Percentiles rank a stretch among this genome's conserved stretches.
Conservation (phyloP, 2,329 filamentous ascomycete genomes). For the Colletotrichum somersetense region DNA sequence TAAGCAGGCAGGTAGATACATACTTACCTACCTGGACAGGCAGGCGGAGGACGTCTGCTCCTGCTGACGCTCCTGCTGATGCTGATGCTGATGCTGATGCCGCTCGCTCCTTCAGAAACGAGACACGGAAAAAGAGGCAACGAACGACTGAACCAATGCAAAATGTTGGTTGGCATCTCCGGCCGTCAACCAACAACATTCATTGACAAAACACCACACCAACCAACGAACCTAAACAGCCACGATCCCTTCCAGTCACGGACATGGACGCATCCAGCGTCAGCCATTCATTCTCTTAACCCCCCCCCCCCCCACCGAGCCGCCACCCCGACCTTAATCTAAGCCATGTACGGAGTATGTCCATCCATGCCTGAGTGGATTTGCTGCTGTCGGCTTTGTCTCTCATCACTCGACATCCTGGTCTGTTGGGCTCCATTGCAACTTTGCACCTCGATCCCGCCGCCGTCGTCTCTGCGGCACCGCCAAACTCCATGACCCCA, state of each 20-base stretch:
- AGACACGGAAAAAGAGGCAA: not conserved
- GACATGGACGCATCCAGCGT: constrained; percentile 12
- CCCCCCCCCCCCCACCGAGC: constrained; percentile 20
- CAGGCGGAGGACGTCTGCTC: constrained; percentile 1
- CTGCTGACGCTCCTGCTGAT: not conserved
- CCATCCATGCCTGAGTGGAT: constrained; percentile 30
- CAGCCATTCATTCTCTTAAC: not conserved
- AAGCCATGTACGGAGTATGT: too few species aligned
- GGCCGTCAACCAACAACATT: not conserved
- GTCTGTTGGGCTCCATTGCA: constrained; percentile 12
- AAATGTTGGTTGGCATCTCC: not conserved
- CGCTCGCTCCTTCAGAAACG: too few species aligned
- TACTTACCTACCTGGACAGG: not conserved
- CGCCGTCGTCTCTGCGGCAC: constrained; percentile 1
- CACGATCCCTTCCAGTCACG: constrained; percentile 28
- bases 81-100: not conserved
- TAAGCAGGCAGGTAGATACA: too few species aligned
- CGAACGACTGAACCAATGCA: not conserved
- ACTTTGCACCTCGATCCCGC: not conserved
- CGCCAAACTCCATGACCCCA: constrained; percentile 10
- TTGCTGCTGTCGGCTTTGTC: constrained; percentile 6
- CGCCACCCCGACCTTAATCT: constrained; percentile 31
- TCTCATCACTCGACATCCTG: constrained; percentile 3
- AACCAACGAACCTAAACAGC: not conserved
- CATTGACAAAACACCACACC: not conserved